A percentile compares a stretch with the other conserved stretches of the same genome.
These are phyloP conservation scores for Ensete ventricosum DNA, from an alignment of 176 grass and related monocot species.

Conservation along the genomic window DNA sequence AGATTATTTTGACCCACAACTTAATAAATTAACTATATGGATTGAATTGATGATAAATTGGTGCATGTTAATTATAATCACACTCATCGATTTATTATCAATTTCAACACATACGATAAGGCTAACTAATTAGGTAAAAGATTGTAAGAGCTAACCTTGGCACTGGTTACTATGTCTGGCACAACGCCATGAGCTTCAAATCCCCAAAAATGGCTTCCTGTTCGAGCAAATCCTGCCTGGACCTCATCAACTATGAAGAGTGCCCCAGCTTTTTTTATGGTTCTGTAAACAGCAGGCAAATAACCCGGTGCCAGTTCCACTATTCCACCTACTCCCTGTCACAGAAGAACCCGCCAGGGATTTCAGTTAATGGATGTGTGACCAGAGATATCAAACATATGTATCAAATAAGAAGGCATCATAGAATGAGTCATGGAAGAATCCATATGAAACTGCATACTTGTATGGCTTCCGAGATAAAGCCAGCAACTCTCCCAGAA, in stretches of 20 bases:
- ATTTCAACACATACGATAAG: no score
- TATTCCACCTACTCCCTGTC: conserved; percentile 79
- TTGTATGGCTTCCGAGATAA: conserved; percentile 94
- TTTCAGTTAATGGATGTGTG: not conserved
- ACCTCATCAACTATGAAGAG: conserved; percentile 83
- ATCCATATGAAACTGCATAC: conserved; percentile 18
- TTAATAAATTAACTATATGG: no score
- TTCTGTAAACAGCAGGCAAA: conserved; percentile 56
- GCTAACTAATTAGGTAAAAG: no score
- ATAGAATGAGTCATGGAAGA: no score
- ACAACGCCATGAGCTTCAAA: conserved; percentile 45
- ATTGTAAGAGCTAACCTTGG: conserved; percentile 40
- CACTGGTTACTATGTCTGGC: conserved; percentile 88
- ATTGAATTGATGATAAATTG: no score
- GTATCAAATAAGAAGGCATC: not conserved
- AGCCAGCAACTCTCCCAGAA: conserved; percentile 59
- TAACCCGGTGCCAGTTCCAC: conserved; percentile 84
- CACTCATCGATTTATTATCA: no score
- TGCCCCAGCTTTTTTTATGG: conserved; percentile 63
- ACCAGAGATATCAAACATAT: not conserved
- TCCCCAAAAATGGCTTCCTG: conserved; percentile 28
- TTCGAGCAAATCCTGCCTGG: conserved; percentile 63
- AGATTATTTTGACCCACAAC: no score
- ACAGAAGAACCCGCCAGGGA: not conserved
- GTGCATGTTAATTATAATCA: no score